phyloP scores from a whole-genome alignment of 352 stramenopile genomes.

The Phytophthora litchii region DNA sequence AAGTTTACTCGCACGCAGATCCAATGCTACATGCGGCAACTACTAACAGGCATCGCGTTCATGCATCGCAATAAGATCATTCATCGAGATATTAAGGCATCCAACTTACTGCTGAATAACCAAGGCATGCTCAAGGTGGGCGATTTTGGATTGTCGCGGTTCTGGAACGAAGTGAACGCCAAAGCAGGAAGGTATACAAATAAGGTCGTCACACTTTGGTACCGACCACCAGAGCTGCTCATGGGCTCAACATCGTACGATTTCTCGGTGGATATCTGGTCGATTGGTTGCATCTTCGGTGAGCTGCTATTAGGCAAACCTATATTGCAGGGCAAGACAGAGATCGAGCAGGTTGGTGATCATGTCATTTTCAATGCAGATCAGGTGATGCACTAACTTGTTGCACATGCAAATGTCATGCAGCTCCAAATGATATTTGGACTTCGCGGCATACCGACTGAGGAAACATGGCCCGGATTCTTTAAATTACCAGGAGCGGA shows the following conservation, averaged over 20 bases:
- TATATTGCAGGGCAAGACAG: constrained; percentile 83
- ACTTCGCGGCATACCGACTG: constrained; percentile 72
- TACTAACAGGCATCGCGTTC: constrained; percentile 82
- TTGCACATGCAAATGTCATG: constrained; percentile 1
- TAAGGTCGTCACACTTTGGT: constrained; percentile 97
- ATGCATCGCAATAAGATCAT: constrained; percentile 91
- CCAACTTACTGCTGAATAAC: constrained; percentile 87
- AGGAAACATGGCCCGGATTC: constrained; percentile 83
- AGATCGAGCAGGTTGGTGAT: constrained; percentile 76
- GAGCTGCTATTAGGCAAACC: constrained; percentile 80
- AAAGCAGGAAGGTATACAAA: constrained; percentile 91
- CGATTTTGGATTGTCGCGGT: constrained; percentile 83
- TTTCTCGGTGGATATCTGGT: constrained; percentile 95
- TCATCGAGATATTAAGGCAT: constrained; percentile 88
- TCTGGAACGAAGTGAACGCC: constrained; percentile 87
- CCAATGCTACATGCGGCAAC: constrained; percentile 88
- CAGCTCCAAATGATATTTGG: constrained; percentile 85
- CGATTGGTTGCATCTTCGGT: constrained; percentile 90
- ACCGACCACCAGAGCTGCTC: constrained; percentile 93
- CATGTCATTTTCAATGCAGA: not conserved
- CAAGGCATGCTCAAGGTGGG: constrained; percentile 84
- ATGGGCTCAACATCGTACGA: constrained; percentile 93
- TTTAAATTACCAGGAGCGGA: constrained; percentile 75
- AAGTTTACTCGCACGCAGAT: constrained; percentile 88
- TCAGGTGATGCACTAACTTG: not conserved